phyloP scores from a whole-genome alignment of 306 rosid genomes.

The Fragaria iinumae region DNA sequence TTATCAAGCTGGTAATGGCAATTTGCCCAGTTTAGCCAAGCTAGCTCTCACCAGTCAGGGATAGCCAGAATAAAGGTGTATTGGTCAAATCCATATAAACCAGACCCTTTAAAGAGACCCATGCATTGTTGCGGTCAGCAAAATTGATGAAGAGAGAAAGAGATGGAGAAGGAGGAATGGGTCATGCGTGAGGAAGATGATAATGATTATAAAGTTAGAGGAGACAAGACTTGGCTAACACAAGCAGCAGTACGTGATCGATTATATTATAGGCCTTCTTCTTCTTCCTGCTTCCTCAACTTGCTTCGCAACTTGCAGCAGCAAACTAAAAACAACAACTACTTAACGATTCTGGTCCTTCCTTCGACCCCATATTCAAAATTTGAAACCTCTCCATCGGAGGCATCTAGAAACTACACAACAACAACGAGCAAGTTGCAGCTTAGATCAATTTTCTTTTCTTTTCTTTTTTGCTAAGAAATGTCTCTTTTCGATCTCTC shows the following conservation, averaged over 20 bases:
- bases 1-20: not conserved
- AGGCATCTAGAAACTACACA: not conserved
- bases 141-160: not conserved
- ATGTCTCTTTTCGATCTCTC: not conserved
- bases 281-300: not conserved
- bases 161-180: not conserved
- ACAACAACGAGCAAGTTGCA: conserved; percentile 13
- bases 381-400: not conserved
- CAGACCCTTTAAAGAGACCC: not conserved
- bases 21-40: not conserved
- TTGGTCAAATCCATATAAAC: not conserved
- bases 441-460: not conserved
- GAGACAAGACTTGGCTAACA: not conserved
- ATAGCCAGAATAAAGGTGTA: not conserved
- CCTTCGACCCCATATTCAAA: not conserved
- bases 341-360: not conserved
- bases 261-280: not conserved
- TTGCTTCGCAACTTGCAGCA: not conserved
- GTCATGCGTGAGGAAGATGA: not conserved
- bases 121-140: not conserved
- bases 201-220: not conserved
- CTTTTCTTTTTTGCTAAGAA: not conserved
- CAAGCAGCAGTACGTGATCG: not conserved
- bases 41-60: not conserved
- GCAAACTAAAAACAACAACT: not conserved